These are phyloP conservation scores for Ceratobasidium sp. DNA, from an alignment of 1,284 basidiomycete genomes.

Conservation along the genomic window DNA sequence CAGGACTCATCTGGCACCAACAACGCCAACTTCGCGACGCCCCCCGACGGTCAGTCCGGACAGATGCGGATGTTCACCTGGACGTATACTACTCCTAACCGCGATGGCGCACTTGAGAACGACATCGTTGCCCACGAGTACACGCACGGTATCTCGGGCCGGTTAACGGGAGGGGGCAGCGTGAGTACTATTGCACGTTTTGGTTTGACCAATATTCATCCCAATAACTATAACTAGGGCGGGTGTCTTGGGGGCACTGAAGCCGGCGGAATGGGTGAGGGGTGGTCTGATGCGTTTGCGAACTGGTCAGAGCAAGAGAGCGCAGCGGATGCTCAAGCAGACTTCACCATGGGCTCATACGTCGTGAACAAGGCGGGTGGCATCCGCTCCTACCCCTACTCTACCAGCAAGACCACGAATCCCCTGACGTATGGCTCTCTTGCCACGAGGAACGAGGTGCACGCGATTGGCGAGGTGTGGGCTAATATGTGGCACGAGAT, in stretches of 20 bases:
- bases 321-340: constrained; percentile 22
- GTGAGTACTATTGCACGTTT: not conserved
- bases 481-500: constrained; percentile 46
- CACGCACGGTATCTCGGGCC: constrained; percentile 43
- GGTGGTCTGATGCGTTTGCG: constrained; percentile 46
- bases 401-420: constrained; percentile 42
- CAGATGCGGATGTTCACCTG: constrained; percentile 45
- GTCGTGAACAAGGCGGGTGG: not conserved
- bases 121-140: constrained; percentile 45
- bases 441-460: constrained; percentile 27
- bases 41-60: constrained; percentile 43
- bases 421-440: constrained; percentile 43
- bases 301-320: constrained; percentile 46
- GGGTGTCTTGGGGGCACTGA: constrained; percentile 42
- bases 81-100: constrained; percentile 45
- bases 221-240: not conserved
- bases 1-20: constrained; percentile 47
- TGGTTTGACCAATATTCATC: too few relatives aligned
- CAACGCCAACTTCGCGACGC: constrained; percentile 48
- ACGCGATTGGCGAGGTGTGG: constrained; percentile 47
- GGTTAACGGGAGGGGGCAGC: constrained; percentile 30
- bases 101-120: constrained; percentile 44
- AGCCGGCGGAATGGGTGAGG: constrained; percentile 48
- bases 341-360: constrained; percentile 44
- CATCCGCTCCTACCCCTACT: constrained; percentile 43